Evolutionary conservation across 164 flowering plant genomes (phyloP), one percentile per base, ranked within the genome.

Genomic region (Litsea cubeba): DNA sequence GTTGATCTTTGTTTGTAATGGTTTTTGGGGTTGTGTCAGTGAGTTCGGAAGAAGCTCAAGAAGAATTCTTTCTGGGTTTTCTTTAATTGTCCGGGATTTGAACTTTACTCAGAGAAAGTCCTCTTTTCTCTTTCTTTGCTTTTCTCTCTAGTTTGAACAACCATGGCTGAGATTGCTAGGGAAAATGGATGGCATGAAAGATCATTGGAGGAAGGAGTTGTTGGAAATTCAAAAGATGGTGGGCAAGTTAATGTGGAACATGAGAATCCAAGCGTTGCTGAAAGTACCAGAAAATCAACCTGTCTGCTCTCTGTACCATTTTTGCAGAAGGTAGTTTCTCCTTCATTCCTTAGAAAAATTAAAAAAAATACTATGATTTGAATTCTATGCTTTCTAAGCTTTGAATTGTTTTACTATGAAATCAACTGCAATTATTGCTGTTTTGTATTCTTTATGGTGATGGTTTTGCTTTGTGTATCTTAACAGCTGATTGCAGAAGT

Each of bases 401-500:
- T 70, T 5, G 3, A 28, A 17, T 12, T 70, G n/a, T 26, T 40
- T 22, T 15, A 62, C 26, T n/a, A 12, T 50, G 12, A 51, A 26
- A 17, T 2, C 60, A 50, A 51, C 18, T 24, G 72, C 24, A 32
- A 17, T 69, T 24, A 3, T 28, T 12, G 12, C 30, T 49, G 11
- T 50, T 15, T 26, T 46, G 25, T 0, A 68, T 24, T 62, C 23
- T 49, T 62, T 62, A 24, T 70, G 3, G 32, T 23, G 26, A 0
- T 54, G 12, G 25, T 28, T 50, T 65, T 50, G 40, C 1, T 66
- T 12, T 62, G 25, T 64, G 25, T 15, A 12, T 30, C 1, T 30
- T 12, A 64, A n/a, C 76, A 88, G 92, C 17, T 88, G 71, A 74
- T 85, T 26, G 92, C 90, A 0, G 90, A 88, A 80, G 74, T 79